Conservation (phyloP, 2,329 filamentous ascomycete species). For the Cladosporium sp. region DNA sequence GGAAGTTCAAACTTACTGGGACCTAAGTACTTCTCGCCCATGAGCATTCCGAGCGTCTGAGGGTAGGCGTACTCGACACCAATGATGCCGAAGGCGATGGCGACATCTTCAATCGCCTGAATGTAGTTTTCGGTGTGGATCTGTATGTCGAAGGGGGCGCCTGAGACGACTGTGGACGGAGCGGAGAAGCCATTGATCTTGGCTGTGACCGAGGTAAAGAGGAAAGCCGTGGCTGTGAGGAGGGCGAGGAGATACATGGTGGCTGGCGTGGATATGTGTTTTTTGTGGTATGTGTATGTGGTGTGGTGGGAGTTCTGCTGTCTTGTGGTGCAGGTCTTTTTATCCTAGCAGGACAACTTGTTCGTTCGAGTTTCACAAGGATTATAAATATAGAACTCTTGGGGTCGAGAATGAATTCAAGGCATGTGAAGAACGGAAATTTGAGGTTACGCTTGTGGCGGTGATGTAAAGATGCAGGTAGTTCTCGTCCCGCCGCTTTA, state of each 20-base stretch:
- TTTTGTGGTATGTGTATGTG: background rate
- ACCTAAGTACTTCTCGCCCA: constrained; percentile 7
- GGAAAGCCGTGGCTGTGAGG: constrained; percentile 13
- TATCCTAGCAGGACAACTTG: background rate
- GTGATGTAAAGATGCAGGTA: constrained; percentile 13
- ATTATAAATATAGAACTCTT: no score
- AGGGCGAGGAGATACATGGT: background rate
- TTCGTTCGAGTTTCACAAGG: no score
- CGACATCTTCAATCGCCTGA: constrained; percentile 43
- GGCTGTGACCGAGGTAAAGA: constrained; percentile 29
- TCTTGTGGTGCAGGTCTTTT: background rate
- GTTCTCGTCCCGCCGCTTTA: background rate
- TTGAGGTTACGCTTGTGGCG: background rate
- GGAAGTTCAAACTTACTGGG: background rate
- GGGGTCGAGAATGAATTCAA: background rate
- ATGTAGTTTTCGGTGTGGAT: constrained; percentile 43
- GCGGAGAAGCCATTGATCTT: constrained; percentile 43
- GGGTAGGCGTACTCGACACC: background rate
- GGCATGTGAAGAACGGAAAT: background rate
- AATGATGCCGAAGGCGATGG: constrained; percentile 40
- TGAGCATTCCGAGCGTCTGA: constrained; percentile 9
- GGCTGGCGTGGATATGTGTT: background rate
- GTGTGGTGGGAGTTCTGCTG: background rate
- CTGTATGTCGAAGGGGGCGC: constrained; percentile 35
- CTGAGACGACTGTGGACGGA: constrained; percentile 39